Percentiles rank a stretch among this genome's conserved stretches.
phyloP scores from a whole-genome alignment of 2,329 filamentous ascomycete genomes.

The Aspergillus sp. region DNA sequence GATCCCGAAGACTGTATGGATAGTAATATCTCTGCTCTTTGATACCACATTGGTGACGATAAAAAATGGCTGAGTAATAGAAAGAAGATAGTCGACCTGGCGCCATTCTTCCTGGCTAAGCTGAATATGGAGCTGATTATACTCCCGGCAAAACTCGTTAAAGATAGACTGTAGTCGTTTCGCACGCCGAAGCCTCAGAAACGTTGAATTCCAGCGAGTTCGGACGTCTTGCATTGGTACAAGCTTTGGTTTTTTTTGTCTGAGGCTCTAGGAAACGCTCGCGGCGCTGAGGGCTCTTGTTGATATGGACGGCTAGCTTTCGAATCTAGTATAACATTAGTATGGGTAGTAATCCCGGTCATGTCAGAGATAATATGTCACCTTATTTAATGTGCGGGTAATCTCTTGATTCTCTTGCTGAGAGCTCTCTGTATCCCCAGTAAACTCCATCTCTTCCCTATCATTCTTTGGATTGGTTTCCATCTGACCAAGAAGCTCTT shows the following conservation, averaged over 20 bases:
- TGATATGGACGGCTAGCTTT: conserved; percentile 12
- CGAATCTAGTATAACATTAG: conserved; percentile 8
- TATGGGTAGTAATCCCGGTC: background rate
- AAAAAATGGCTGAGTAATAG: too few relatives aligned
- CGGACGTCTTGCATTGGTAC: conserved; percentile 15
- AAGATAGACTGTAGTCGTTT: conserved; percentile 9
- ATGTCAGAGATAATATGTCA: background rate
- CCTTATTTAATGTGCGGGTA: conserved; percentile 1
- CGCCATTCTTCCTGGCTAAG: too few relatives aligned
- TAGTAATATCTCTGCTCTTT: too few relatives aligned
- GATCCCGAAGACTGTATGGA: conserved; percentile 15
- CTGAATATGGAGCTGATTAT: too few relatives aligned
- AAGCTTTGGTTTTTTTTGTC: conserved; percentile 8
- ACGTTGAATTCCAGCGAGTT: conserved; percentile 17
- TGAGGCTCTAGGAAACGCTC: conserved; percentile 14
- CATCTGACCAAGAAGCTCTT: conserved; percentile 12
- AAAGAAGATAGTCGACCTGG: too few relatives aligned
- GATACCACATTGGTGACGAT: too few relatives aligned
- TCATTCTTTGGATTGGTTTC: conserved; percentile 9
- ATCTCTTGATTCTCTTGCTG: conserved; percentile 2
- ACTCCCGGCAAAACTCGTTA: too few relatives aligned
- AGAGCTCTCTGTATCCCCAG: background rate
- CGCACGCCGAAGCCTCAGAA: conserved; percentile 13
- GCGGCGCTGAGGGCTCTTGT: too few relatives aligned
- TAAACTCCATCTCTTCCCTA: conserved; percentile 1